Base-by-base conservation (phyloP, 1,284 basidiomycete genomes). In the Entoloma clypeatum region DNA sequence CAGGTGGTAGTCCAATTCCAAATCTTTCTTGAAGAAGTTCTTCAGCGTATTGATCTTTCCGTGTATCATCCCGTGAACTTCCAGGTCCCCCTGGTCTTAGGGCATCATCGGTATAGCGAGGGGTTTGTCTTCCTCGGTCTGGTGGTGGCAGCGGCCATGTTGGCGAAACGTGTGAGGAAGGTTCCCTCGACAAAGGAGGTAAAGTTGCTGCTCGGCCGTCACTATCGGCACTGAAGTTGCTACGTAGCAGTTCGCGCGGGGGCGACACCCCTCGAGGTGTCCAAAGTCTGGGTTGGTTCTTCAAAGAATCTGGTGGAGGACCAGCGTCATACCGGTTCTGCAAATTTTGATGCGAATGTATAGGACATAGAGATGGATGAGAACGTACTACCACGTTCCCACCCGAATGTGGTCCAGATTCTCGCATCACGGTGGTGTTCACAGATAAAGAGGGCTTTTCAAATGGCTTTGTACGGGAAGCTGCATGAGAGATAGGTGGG, bases 121-220 rank as follows among this genome's bases (percentile, higher is more conserved):
- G 5, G n/a, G 37, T 14, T n/a, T 25, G 35, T 26, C 42, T 41
- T 26, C 47, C 36, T 10, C n/a, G 39, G n/a, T 49, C 48, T 23
- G 46, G 32, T 9, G 44, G n/a, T 10, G 49, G n/a, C n/a, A n/a
- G n/a, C n/a, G n/a, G 41, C 52, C 53, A 55, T 4, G 44, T 34
- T 8, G 52, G 50, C 13, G 59, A 58, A 8, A 50, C 35, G 8
- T 46, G 47, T 8, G 59, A n/a, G n/a, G n/a, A 55, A 6, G 53
- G 41, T 27, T 55, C 54, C 35, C 51, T 48, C 4, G 55, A 49
- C 38, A 49, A 29, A 4, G 53, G 55, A 7, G 56, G 59, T 17
- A 55, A 51, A 9, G 50, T 49, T 11, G 50, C 30, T 10, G 35
- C 38, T 3, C 45, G 51, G 41, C 47, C 28, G 26, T 52, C 48